Base-by-base conservation (phyloP, 1,284 basidiomycete species). In the Heliocybe sulcata region DNA sequence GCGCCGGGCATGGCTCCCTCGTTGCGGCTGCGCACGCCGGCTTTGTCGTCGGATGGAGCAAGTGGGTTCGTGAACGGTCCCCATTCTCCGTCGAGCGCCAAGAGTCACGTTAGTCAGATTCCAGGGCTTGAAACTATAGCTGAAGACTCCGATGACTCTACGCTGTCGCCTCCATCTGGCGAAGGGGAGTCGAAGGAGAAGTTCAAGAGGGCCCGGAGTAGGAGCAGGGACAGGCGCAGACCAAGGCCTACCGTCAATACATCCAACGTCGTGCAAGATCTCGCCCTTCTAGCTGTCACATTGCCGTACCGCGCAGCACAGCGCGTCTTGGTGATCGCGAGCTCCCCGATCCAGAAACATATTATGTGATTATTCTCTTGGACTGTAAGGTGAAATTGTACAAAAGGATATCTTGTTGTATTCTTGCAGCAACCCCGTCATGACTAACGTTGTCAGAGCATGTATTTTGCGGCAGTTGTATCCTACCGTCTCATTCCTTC, bases 41-140 rank as follows among this genome's bases (percentile, higher is more conserved):
- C n/a, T n/a, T n/a, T n/a, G n/a, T n/a, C n/a, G n/a, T n/a, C n/a
- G 23, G 23, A 26, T 22, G 23, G 22, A 4, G 22, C 27, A 19
- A 54, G 53, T 42, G 31, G 35, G 9, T 35, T 48, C 47, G 33
- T 51, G 16, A 33, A 53, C 59, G 57, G 38, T 54, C 55, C 42
- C 59, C 57, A n/a, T 58, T 58, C 23, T 58, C 56, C 57, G 57
- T 57, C 54, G 57, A 26, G 47, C 47, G 47, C 23, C 20, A 49
- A 49, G 27, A 25, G 22, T 26, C 47, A 49, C 47, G 27, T 26
- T 16, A 49, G 47, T 26, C 47, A 29, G 27, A 16, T 55, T 51
- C 61, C 67, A 22, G 63, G 63, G 12, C 64, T 69, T 19, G 63
- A 63, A 16, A 69, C 67, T 0, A 70, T 70, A 31, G 67, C 64